These are phyloP conservation scores for Zalaria sp. DNA, from an alignment of 2,329 filamentous ascomycete genomes.

Conservation along the genomic window DNA sequence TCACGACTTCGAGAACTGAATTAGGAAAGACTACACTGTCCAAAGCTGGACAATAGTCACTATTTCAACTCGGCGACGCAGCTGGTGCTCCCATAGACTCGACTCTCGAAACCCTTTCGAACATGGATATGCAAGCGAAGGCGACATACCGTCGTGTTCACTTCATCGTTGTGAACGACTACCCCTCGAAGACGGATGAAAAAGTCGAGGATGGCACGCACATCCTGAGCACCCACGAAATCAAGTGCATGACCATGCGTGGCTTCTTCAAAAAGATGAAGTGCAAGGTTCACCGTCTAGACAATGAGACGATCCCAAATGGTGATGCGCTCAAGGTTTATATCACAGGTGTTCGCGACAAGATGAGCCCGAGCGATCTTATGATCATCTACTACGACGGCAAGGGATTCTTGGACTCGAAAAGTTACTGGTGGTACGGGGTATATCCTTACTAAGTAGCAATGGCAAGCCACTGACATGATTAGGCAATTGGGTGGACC, in stretches of 20 bases:
- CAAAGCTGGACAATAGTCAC: not conserved
- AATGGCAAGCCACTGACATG: too few species aligned
- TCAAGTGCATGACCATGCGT: not conserved
- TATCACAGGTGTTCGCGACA: not conserved
- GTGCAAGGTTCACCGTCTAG: constrained; percentile 1
- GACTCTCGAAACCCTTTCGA: not conserved
- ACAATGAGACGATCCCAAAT: not conserved
- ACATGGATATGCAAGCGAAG: not conserved
- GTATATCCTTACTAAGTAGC: not conserved
- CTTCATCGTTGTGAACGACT: not conserved
- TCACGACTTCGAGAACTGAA: not conserved
- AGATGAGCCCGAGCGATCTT: not conserved
- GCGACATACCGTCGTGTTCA: not conserved
- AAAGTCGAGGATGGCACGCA: not conserved
- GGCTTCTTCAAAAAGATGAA: not conserved
- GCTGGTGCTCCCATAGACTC: not conserved
- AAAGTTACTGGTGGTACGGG: not conserved
- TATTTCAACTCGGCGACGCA: not conserved
- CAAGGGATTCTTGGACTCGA: not conserved
- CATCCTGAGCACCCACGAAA: not conserved
- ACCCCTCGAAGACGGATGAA: not conserved
- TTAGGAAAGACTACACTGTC: not conserved
- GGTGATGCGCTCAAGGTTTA: not conserved
- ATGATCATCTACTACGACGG: constrained; percentile 3
- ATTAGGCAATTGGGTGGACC: too few species aligned